Base-by-base conservation (phyloP, 225 moss, liverwort and hornwort species). In the Lunularia cruciata region DNA sequence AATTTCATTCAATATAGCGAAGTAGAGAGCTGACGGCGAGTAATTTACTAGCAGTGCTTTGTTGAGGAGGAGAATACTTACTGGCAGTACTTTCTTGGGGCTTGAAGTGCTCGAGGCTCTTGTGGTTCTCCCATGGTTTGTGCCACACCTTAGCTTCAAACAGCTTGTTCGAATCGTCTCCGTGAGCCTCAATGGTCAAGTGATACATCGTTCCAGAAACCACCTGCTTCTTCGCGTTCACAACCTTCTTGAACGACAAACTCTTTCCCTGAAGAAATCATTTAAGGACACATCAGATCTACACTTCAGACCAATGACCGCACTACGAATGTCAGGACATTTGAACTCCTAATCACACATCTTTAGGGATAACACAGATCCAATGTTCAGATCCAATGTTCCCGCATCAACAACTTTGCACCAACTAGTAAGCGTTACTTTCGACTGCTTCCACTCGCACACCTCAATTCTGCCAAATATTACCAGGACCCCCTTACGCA, bases 121-220 rank as follows among this genome's bases (percentile, higher is more conserved):
- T 84, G 74, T 79, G 71, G 39, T 62, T 77, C 71, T 77, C 74
- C 80, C 80, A 77, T 7, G 80, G 74, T 72, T 84, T 84, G 16
- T 73, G 69, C 83, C 80, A 84, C 40, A 84, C 80, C 63, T 84
- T 84, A 22, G 80, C 83, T n/a, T 89, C 87, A 46, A 84, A 94
- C 31, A 75, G 33, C 79, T 91, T 89, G 6, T 75, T 57, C 10
- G 71, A 57, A 1, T 80, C 86, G 22, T 85, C 79, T 27, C 37
- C 77, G 18, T 77, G 56, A 16, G 89, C 94, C 78, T 94, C 89
- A 49, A 94, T 61, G 0, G 83, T 89, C 13, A 94, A 66, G 38
- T 87, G 91, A 45, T 91, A 94, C 91, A 94, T 72, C 5, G 83
- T 91, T 33, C 94, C 94, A 48, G 87, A 73, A 55, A 94, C 94